Conservation (phyloP, 192 early-diverging fungal species). For the Globomyces pollinis-pini region DNA sequence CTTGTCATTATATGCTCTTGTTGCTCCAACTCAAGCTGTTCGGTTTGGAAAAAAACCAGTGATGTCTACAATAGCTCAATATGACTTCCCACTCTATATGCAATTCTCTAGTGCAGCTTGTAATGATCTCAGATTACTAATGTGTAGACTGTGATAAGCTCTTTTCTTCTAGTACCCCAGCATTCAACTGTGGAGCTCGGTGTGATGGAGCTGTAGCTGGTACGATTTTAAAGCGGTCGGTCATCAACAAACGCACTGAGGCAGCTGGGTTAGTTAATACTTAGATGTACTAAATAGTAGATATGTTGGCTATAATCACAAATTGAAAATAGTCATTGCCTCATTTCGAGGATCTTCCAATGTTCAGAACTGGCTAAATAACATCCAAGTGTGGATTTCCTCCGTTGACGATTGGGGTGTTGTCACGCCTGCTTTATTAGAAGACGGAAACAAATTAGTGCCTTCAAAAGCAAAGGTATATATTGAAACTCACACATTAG, state of each 20-base stretch:
- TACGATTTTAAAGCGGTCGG: neutral
- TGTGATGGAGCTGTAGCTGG: neutral
- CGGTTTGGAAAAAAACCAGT: too few relatives aligned
- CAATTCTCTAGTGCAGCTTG: neutral
- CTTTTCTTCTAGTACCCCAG: neutral
- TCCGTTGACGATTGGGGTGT: neutral
- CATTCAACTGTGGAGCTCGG: neutral
- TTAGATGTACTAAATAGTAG: too few relatives aligned
- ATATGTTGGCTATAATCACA: constrained; percentile 8
- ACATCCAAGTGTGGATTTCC: neutral
- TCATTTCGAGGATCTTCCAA: constrained; percentile 3
- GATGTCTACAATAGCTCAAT: too few relatives aligned
- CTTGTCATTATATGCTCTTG: too few relatives aligned
- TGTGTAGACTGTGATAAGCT: neutral
- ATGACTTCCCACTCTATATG: neutral
- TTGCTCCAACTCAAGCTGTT: too few relatives aligned
- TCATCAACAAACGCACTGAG: neutral
- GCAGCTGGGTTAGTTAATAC: constrained; percentile 10
- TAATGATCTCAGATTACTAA: neutral
- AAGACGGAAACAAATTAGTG: too few relatives aligned
- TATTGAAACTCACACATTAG: neutral
- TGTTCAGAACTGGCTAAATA: neutral
- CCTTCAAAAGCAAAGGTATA: neutral
- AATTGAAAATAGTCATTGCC: constrained; percentile 2
- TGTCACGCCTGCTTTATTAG: too few relatives aligned